Evolutionary conservation across 2,329 filamentous ascomycete species (phyloP).

Genomic region (Didymella exigua): DNA sequence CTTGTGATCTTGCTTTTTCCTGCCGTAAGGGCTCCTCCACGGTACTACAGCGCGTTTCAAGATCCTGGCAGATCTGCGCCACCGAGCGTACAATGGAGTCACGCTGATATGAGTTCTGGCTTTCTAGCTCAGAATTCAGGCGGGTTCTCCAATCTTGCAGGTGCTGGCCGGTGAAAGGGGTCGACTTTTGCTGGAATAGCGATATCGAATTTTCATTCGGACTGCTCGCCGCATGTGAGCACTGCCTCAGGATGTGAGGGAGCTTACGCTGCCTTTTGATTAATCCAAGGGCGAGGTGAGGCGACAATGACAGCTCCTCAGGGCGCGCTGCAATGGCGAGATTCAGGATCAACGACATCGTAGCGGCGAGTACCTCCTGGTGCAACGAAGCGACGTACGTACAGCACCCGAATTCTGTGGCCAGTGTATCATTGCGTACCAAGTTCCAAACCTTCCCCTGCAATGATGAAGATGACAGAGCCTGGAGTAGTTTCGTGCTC

Average conservation of each 20-base stretch:
- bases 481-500: constrained; percentile 28
- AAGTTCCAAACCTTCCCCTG: constrained; percentile 31
- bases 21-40: constrained; percentile 60
- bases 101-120: constrained; percentile 49
- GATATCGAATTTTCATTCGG: constrained; percentile 25
- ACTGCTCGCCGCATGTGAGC: constrained; percentile 21
- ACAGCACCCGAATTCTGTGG: constrained; percentile 16
- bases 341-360: constrained; percentile 38
- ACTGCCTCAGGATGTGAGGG: constrained; percentile 13
- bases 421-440: constrained; percentile 4
- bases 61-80: constrained; percentile 59
- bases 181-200: constrained; percentile 48
- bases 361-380: constrained; percentile 28
- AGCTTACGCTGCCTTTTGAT: constrained; percentile 37
- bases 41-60: constrained; percentile 62
- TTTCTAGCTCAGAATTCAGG: constrained; percentile 52
- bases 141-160: constrained; percentile 57
- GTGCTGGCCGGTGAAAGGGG: constrained; percentile 40
- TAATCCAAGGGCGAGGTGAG: constrained; percentile 27
- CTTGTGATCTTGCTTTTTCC: constrained; percentile 48
- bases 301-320: constrained; percentile 25
- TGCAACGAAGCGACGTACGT: constrained; percentile 19
- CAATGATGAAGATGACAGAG: constrained; percentile 33
- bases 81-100: constrained; percentile 57
- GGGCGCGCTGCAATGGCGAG: constrained; percentile 25